A percentile compares a stretch with the other conserved stretches of the same genome.
phyloP scores from a whole-genome alignment of 2,329 filamentous ascomycete species.

The Exophiala mesophila region DNA sequence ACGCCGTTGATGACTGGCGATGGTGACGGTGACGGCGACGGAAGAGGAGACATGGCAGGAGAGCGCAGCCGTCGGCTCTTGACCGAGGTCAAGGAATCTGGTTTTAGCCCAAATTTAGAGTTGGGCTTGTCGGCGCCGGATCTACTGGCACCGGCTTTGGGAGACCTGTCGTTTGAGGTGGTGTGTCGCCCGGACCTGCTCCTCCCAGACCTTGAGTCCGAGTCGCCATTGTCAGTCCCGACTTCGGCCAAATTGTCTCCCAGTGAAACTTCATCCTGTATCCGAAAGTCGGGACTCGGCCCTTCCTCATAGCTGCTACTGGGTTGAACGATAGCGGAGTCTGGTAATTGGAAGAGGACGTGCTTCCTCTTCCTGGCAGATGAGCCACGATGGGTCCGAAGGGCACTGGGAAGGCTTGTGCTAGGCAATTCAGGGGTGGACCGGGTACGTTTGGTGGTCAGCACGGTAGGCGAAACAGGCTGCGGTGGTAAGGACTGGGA shows the following conservation, averaged over 20 bases:
- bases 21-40: conserved; percentile 12
- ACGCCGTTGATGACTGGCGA: conserved; percentile 17
- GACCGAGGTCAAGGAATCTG: not conserved
- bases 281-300: conserved; percentile 16
- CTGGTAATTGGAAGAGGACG: conserved; percentile 26
- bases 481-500: conserved; percentile 16
- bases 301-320: conserved; percentile 26
- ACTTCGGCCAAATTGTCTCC: not conserved
- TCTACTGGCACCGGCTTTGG: not conserved
- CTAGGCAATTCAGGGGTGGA: conserved; percentile 16
- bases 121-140: not conserved
- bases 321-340: conserved; percentile 26
- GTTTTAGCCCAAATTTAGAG: not conserved
- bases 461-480: conserved; percentile 12
- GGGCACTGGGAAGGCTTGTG: conserved; percentile 23
- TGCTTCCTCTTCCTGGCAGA: conserved; percentile 23
- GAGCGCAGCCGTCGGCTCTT: conserved; percentile 9
- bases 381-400: conserved; percentile 18
- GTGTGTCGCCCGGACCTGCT: not conserved
- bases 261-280: not conserved
- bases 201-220: not conserved
- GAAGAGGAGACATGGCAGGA: conserved; percentile 17
- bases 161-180: not conserved
- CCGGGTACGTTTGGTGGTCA: conserved; percentile 12
- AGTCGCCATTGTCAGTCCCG: not conserved